Base-by-base conservation (phyloP, 2,329 filamentous ascomycete species). In the Didymella sp. region DNA sequence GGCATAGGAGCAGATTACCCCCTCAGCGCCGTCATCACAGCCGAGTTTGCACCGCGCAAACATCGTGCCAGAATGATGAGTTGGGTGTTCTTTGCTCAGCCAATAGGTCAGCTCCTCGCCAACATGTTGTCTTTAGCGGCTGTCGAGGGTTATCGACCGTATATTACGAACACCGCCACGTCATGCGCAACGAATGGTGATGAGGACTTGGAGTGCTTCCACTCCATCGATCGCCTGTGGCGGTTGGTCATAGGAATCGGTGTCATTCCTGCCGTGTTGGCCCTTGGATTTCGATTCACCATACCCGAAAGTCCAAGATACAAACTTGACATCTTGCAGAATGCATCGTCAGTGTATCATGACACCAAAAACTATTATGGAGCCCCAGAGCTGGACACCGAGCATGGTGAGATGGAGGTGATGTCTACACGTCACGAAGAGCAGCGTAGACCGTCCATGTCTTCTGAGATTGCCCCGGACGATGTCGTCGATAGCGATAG, bases 11-110 rank as follows among this genome's bases (percentile, higher is more conserved):
- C 76, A 1, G 74, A 76, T 42, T 77, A 74, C 51, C 76, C 75
- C 11, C 58, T 78, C 15, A 73, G 69, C 30, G 76, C 77, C 6
- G 72, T 67, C 30, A 78, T 79, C 19, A 75, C 73, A 4, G 66
- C 71, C 3, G 77, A 79, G 47, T 78, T 77, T 66, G 71, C 77
- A 4, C 74, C 76, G 2, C 62, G 71, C 15, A 72, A 70, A 45
- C 67, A 69, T 43, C 67, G 77, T 24, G 76, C 72, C 2, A 64
- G 76, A n/a, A 79, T 79, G 76, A 58, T 79, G 58, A 70, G 72
- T 27, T 72, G 73, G 50, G 75, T 79, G 1, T 79, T 79, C 60
- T 70, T 78, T 35, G 77, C 78, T 52, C 77, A 79, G 44, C 76
- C 76, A 3, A 62, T 79, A 17, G 77, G 77, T 5, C 77, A 79